Evolutionary conservation across 2,329 filamentous ascomycete species (phyloP), one percentile per base, ranked within the genome.

Genomic region (Exophiala sp.): DNA sequence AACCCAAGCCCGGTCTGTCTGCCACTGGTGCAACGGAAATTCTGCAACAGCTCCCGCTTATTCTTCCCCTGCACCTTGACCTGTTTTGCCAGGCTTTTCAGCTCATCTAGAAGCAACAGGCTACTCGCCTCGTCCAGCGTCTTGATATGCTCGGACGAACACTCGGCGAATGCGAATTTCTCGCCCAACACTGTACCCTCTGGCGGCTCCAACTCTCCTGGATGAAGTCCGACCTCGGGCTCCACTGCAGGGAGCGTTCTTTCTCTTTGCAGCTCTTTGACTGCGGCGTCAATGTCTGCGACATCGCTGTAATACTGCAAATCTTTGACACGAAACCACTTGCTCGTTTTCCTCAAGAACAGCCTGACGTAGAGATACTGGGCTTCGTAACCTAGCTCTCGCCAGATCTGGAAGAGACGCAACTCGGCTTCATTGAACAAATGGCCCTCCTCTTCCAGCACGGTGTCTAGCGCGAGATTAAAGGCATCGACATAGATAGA

Each of bases 401-500:
- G 79, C 89, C 91, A 98, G 50, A 82, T 74, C 2, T 73, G 70
- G 64, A 98, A 97, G 0, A 97, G 76, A 11, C 78, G 73, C 62
- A 76, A 79, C 67, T 98, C 93, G 14, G 81, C 83, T 50, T 82
- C 79, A 61, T 93, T 79, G 64, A 97, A 98, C 0, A 98, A 72
- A 67, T 95, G 88, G 0, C 80, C 78, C 68, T 98, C 93, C 50
- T 97, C 88, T 42, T 88, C 82, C 10, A 97, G 70, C 2, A 98
- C 93, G 0, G 88, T 95, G 52, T 91, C 83, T 42, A 98, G 72
- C 1, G 91, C 88, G 11, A 97, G 74, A 63, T 95, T 95, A 73
- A 98, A 98, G 0, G 93, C 93, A 69, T 98, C 93, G 14, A 96
- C 88, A 62, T 98, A 98, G 48, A 98, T 88, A 1, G 90, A 97